Conservation (phyloP, 1,284 basidiomycete species). For the Cerioporus squamosus region DNA sequence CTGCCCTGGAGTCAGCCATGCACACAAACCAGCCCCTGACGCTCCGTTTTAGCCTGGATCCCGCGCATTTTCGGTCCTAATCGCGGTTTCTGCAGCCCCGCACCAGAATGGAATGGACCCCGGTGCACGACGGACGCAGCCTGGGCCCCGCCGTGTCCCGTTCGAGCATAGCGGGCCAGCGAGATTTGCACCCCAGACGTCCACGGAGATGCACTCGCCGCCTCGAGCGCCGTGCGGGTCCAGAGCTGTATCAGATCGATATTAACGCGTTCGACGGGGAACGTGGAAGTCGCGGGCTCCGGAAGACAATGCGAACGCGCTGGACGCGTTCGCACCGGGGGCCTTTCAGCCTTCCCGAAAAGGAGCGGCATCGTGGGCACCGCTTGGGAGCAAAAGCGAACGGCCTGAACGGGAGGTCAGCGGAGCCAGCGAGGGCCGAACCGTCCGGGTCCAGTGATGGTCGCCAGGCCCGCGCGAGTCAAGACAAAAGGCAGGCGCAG, state of each 20-base stretch:
- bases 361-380: constrained; percentile 19
- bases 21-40: constrained; percentile 23
- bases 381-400: constrained; percentile 12
- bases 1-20: constrained; percentile 39
- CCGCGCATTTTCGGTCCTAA: constrained; percentile 17
- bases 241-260: not conserved
- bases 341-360: constrained; percentile 31
- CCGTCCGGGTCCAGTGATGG: not conserved
- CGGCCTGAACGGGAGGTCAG: constrained; percentile 14
- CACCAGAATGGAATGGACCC: constrained; percentile 21
- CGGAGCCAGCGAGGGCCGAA: constrained; percentile 1
- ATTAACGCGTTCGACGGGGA: not conserved
- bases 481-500: constrained; percentile 1
- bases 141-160: constrained; percentile 1
- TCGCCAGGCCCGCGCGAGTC: not conserved
- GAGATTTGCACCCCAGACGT: constrained; percentile 20
- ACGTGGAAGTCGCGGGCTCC: too few relatives aligned
- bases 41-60: constrained; percentile 26
- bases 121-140: constrained; percentile 8
- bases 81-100: constrained; percentile 5
- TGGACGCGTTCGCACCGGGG: constrained; percentile 20
- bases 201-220: not conserved
- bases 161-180: constrained; percentile 14
- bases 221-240: not conserved
- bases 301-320: constrained; percentile 4